Conservation (phyloP, 345 rosid genomes). For the Salix brachista region DNA sequence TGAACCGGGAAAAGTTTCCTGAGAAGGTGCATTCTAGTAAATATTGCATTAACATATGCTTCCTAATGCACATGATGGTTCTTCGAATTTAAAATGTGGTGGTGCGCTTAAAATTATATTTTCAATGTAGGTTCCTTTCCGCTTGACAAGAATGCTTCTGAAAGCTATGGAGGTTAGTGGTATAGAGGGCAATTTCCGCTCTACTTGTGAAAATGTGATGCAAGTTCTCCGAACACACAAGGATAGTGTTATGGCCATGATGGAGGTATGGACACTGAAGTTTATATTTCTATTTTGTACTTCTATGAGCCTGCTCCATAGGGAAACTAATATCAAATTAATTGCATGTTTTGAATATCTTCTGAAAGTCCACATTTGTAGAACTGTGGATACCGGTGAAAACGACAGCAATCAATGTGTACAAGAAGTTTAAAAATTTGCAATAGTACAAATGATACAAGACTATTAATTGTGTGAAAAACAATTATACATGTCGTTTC, state of each 20-base stretch:
- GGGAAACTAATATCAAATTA: background rate
- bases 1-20: conserved; percentile 97
- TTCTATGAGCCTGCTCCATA: background rate
- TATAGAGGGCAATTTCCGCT: conserved; percentile 90
- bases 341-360: background rate
- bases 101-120: conserved; percentile 1
- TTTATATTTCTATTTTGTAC: conserved; percentile 6
- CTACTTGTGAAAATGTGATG: conserved; percentile 95
- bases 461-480: background rate
- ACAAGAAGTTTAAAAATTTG: background rate
- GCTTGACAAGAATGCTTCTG: conserved; percentile 98
- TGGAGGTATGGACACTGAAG: conserved; percentile 60
- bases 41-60: background rate
- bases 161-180: conserved; percentile 99
- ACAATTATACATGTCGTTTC: background rate
- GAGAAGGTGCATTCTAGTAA: conserved; percentile 60
- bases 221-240: conserved; percentile 86
- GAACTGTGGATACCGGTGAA: background rate
- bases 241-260: conserved; percentile 99
- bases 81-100: background rate
- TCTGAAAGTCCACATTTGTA: background rate
- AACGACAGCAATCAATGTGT: background rate
- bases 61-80: background rate
- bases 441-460: background rate
- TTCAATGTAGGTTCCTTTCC: conserved; percentile 77